Base-by-base conservation (phyloP, 148 eudicot species). In the Euryodendron excelsum region DNA sequence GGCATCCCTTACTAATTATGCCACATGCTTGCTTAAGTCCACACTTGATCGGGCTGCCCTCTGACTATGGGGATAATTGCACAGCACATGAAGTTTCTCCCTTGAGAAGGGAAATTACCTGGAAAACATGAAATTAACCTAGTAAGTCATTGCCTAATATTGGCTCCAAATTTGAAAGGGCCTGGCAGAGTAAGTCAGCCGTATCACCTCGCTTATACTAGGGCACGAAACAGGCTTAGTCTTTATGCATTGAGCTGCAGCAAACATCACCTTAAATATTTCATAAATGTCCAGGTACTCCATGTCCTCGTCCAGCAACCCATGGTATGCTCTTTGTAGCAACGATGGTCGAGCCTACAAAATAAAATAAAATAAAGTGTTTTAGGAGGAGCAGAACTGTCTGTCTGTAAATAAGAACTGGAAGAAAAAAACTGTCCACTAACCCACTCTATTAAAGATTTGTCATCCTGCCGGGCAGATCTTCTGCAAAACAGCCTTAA, bases 401-500 rank as follows among this genome's bases (percentile, higher is more conserved):
- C 7, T 41, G 45, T 1, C 4, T 14, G 44, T 31, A 37, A 66
- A 27, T 27, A 41, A 37, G 21, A 2, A 10, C 3, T 7, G 8
- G 13, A 58, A 58, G 8, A 58, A 58, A 41, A 41, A 41, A 41
- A 41, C 45, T 41, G 45, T 9, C 25, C 2, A 71, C 68, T 79
- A 20, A 79, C 81, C 81, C 81, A 79, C 5, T 61, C 41, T 14
- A 79, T 21, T 41, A 79, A 72, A 13, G 0, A 5, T 18, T 39
- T 71, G 33, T 72, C 48, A 48, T 79, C 76, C 30, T 47, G 41
- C 0, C 76, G 81, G 75, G 75, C 75, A 10, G 61, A 44, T 61
- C 61, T 71, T 47, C 33, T 71, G 34, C 81, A 79, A 62, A 79
- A 71, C 61, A 79, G 11, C 61, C 81, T 79, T 21, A 79, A n/a